Base-by-base conservation (phyloP, 2,329 filamentous ascomycete genomes). In the Phialophora tarda region DNA sequence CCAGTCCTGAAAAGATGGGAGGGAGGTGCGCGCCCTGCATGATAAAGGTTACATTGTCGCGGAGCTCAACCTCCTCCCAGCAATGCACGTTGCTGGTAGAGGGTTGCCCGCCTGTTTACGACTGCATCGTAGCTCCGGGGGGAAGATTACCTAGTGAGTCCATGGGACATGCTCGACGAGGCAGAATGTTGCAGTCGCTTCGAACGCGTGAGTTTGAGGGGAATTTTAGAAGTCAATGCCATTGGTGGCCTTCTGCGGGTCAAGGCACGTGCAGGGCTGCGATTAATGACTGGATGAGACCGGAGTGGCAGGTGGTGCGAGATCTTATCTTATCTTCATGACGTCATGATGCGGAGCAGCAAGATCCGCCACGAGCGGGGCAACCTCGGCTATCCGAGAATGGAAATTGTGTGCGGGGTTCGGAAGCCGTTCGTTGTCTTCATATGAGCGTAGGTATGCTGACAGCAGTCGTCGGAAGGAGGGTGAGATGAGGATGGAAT, bases 21-120 rank as follows among this genome's bases (percentile, higher is more conserved):
- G 56, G 21, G 4, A 50, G 32, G 17, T 53, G 53, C 34, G 65
- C 50, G 44, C 17, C 11, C 14, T 21, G 55, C 63, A 65, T 65
- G 54, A 47, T 47, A 30, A 24, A 59, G 58, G 24, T 38, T 48
- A 55, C 59, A 55, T 48, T n/a, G 47, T 59, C 32, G 24, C 30
- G 54, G 60, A 17, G 47, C 30, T 23, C 41, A 34, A 44, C 3
- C 56, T 47, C 26, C 4, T 59, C 12, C 8, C 17, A 50, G 23
- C 47, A 12, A 4, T 34, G 44, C 41, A 53, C 17, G 38, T 44
- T 44, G 17, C 17, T 3, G 38, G 38, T 1, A 44, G 38, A n/a
- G 5, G n/a, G 44, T 61, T 38, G 26, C 59, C 38, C 24, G 44
- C 7, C 17, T 11, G 53, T 2, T 34, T 34, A 51, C 21, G 48